Evolutionary conservation across 495 filamentous ascomycete genomes (phyloP).

Genomic region (Saxophila tyrrhenica): DNA sequence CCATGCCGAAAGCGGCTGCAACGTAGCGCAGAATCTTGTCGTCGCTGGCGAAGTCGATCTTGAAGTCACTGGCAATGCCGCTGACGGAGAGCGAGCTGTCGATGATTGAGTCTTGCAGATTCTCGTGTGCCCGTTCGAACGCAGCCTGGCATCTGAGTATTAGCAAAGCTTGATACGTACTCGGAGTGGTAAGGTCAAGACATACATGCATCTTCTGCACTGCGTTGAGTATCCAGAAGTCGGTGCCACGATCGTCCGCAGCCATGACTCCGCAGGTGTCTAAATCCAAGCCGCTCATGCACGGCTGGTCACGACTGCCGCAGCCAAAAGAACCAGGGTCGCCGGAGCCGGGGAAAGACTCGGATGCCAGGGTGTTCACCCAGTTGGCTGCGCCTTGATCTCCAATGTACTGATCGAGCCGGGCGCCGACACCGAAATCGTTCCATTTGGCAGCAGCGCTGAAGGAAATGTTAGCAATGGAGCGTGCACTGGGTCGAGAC

Average conservation of each 20-base stretch:
- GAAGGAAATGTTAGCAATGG: not conserved
- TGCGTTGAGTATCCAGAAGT: not conserved
- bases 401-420: not conserved
- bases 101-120: not conserved
- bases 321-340: not conserved
- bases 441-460: not conserved
- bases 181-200: not conserved
- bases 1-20: not conserved
- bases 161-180: too few species aligned
- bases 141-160: not conserved
- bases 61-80: not conserved
- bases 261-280: not conserved
- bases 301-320: not conserved
- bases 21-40: not conserved
- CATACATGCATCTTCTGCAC: not conserved
- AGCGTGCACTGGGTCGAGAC: too few species aligned
- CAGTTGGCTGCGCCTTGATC: not conserved
- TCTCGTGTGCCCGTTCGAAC: not conserved
- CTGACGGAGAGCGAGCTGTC: not conserved
- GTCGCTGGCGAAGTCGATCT: not conserved
- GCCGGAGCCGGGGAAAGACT: not conserved
- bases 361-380: not conserved
- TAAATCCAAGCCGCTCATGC: not conserved
- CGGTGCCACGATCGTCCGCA: not conserved
- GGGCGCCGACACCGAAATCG: not conserved